A percentile compares a stretch with the other conserved stretches of the same genome.
phyloP scores from a whole-genome alignment of 2,329 filamentous ascomycete species.

The Venturia pyrina region DNA sequence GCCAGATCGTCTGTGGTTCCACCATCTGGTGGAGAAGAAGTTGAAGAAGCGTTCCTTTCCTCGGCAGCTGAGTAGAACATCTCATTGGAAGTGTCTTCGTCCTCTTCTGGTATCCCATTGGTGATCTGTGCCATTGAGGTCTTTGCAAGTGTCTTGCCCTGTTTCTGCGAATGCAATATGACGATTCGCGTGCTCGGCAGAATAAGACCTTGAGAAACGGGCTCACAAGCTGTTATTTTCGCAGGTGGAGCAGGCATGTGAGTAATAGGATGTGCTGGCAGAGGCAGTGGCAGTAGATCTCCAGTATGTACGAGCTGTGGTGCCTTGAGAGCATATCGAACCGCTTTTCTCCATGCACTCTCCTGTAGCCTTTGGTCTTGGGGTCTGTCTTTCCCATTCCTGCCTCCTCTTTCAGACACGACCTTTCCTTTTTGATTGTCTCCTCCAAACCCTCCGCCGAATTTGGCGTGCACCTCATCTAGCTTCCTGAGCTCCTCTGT shows the following conservation, averaged over 20 bases:
- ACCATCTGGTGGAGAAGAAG: conserved; percentile 28
- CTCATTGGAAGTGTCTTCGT: conserved; percentile 79
- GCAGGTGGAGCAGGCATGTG: conserved; percentile 76
- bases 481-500: conserved; percentile 68
- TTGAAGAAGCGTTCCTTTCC: conserved; percentile 41
- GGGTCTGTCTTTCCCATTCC: conserved; percentile 16
- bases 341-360: conserved; percentile 28
- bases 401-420: conserved; percentile 22
- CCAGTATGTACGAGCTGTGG: conserved; percentile 73
- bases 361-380: conserved; percentile 19
- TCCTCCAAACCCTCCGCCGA: conserved; percentile 52
- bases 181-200: conserved; percentile 73
- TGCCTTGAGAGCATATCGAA: conserved; percentile 64
- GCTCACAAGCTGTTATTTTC: conserved; percentile 86
- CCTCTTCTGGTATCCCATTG: conserved; percentile 48
- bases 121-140: conserved; percentile 42
- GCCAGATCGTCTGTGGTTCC: conserved; percentile 35
- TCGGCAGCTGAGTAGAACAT: conserved; percentile 90
- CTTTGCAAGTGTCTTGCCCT: conserved; percentile 29
- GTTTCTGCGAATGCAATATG: conserved; percentile 51
- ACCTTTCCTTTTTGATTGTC: not conserved
- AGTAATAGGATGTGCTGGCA: conserved; percentile 72
- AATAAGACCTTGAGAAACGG: conserved; percentile 78
- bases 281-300: conserved; percentile 69
- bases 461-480: conserved; percentile 74